Percentiles rank a stretch among this genome's conserved stretches.
Evolutionary conservation across 78 protist genomes (phyloP).

Genomic region (Dictyostelium brefeldianum): DNA sequence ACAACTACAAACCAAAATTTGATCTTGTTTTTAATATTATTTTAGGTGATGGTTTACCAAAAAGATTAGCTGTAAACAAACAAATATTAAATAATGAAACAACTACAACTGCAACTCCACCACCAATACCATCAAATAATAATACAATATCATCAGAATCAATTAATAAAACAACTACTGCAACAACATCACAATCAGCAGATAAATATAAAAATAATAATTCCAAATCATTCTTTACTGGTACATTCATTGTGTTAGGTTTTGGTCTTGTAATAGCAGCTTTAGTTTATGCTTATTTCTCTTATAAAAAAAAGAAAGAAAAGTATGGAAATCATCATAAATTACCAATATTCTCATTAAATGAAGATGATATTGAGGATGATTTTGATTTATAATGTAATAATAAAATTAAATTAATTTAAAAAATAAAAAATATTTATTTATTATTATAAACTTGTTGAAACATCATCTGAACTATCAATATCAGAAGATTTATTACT

Average conservation of each 20-base stretch:
- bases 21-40: neutral
- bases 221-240: neutral
- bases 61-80: too few relatives aligned
- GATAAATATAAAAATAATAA: neutral
- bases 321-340: slow-evolving; percentile 12
- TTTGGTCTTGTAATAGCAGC: neutral
- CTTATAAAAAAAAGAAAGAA: slow-evolving; percentile 22
- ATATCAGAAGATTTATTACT: too few relatives aligned
- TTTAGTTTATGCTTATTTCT: neutral
- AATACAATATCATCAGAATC: neutral
- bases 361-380: neutral
- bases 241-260: neutral
- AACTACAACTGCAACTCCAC: neutral
- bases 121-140: neutral
- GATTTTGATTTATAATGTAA: slow-evolving; percentile 19
- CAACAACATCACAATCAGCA: neutral
- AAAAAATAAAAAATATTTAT: neutral
- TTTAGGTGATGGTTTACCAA: neutral
- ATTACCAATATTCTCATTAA: slow-evolving; percentile 20
- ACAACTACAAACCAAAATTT: neutral
- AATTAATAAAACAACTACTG: neutral
- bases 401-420: neutral
- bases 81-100: neutral
- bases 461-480: too few relatives aligned
- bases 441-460: too few relatives aligned